Evolutionary conservation across 495 filamentous ascomycete genomes (phyloP), one percentile per base, ranked within the genome.

Genomic region (Lepidopterella palustris): DNA sequence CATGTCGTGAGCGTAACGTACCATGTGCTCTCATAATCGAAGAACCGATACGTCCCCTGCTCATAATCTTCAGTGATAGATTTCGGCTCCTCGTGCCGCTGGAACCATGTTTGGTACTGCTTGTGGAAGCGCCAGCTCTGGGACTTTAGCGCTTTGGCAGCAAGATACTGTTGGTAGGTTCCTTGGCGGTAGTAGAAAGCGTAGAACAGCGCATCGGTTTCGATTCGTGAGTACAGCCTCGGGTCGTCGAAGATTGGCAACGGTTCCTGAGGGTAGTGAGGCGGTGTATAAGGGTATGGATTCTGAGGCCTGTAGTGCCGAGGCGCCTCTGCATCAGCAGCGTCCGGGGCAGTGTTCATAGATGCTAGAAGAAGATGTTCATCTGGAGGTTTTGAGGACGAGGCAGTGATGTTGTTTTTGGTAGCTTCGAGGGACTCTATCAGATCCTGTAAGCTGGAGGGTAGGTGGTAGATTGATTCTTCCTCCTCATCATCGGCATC

Each of bases 21-120:
- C 93, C 93, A 98, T 67, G 93, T 98, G 73, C 92, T 97, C 79
- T 98, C 93, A 68, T 97, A 98, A 73, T 98, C 93, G 75, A 98
- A 98, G 77, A 98, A 98, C 45, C 93, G 84, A 75, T 98, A 98
- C 4, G 93, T 97, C 25, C 93, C 93, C 73, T 98, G 92, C 77
- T 98, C 93, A 61, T 87, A 97, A 71, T 98, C 93, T 70, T 98
- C 95, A 0, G 93, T 97, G 68, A 98, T 98, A 45, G 83, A 89
- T 77, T 98, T 97, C 20, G 93, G 93, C 77, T 98, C 93, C 69
- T 98, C 93, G 65, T 98, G 93, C 40, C 93, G 81, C 73, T 98
- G 93, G 63, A 98, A 98, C 93, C 93, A 98, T 9, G 93, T 98
- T 71, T 98, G 93, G 70, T 97, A 98, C 71, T 97, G 93, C 76